Evolutionary conservation across 768 basidiomycete species (phyloP).

Genomic region (Naematelia aurantialba): DNA sequence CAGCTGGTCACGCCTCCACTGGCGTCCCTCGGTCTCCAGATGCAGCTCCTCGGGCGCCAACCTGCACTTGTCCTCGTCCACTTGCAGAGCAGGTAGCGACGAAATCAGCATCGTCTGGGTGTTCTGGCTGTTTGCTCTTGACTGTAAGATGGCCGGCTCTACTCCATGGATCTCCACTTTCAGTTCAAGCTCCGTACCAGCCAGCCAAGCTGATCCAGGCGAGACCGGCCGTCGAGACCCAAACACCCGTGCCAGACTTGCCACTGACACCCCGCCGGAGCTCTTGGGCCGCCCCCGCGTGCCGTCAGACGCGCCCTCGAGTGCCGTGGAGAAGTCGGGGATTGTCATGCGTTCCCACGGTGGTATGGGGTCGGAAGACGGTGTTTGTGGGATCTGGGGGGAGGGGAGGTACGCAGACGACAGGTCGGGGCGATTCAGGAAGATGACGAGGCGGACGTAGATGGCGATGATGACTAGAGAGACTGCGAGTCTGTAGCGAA

Average conservation of each 20-base stretch:
- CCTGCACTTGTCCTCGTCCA: not conserved
- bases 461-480: slow-evolving; percentile 16
- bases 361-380: slow-evolving; percentile 3
- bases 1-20: slow-evolving; percentile 1
- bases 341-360: slow-evolving; percentile 26
- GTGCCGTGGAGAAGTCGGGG: slow-evolving; percentile 12
- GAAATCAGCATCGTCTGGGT: not conserved
- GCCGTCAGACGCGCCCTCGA: not conserved
- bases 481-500: slow-evolving; percentile 9
- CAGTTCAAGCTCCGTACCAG: not conserved
- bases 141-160: not conserved
- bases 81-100: not conserved
- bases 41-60: not conserved
- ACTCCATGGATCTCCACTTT: not conserved
- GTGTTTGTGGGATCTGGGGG: not conserved
- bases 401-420: slow-evolving; percentile 5
- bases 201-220: not conserved
- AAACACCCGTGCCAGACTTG: not conserved
- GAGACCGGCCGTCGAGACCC: not conserved
- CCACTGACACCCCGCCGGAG: not conserved
- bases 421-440: slow-evolving; percentile 21
- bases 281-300: not conserved
- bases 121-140: not conserved
- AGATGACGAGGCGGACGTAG: slow-evolving; percentile 20
- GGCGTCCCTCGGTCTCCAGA: not conserved